Base-by-base conservation (phyloP, 768 basidiomycete species). In the Trametes coccinea region DNA sequence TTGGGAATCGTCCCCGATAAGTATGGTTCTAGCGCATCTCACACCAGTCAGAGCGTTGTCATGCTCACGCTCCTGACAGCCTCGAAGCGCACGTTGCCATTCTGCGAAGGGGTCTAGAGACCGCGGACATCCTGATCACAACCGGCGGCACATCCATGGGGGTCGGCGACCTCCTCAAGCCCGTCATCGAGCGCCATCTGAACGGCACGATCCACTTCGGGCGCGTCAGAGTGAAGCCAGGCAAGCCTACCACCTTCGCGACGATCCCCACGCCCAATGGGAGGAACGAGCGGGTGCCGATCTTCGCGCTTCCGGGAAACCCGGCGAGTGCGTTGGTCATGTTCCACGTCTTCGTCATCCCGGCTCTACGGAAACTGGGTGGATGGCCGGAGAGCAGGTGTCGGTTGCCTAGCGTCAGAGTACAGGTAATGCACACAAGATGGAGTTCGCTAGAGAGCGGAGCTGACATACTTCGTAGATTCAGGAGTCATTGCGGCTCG, bases 71-170 rank as follows among this genome's bases (percentile, higher is more conserved):
- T 4, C 4, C 17, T 16, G 14, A 17, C 68, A 90, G 88, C 40
- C 74, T 89, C 56, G 71, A 78, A 4, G 77, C 82, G 2, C 90
- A 92, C 67, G 78, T 86, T 22, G 70, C 72, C 9, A 82, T 83
- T 2, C 80, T 96, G 50, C 68, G 72, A 61, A 73, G 72, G 33
- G 92, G 87, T 0, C 76, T 90, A 6, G 76, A 80, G 40, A 68
- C 71, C 17, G 89, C 91, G 0, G 93, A 95, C 69, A 73, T 96
- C 7, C 71, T 96, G 13, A 75, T 95, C 10, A 90, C 91, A 0
- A 96, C 93, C 1, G 93, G 93, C 10, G 93, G 93, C 4, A 94
- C 93, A 4, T 93, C 91, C 2, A 95, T 95, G 93, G 93, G 93
- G 0, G 82, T 93, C 2, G 86, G 85, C 0, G 93, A 95, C 72